phyloP scores from a whole-genome alignment of 352 stramenopile species.

The Elongisporangium undulatum region DNA sequence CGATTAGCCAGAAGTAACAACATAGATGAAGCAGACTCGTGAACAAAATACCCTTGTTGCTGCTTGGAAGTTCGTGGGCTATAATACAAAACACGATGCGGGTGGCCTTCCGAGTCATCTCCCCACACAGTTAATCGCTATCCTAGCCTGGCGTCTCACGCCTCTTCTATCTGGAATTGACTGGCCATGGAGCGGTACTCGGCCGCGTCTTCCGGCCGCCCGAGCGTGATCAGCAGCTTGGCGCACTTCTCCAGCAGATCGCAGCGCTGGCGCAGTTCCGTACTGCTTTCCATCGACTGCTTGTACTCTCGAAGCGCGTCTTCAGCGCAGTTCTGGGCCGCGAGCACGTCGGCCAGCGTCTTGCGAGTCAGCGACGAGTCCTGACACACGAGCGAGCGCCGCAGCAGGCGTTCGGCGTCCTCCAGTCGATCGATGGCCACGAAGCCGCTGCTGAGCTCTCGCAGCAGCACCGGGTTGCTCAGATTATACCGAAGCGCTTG shows the following conservation, averaged over 20 bases:
- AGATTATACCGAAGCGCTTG: conserved; percentile 62
- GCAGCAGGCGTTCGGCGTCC: conserved; percentile 61
- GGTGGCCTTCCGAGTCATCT: not conserved
- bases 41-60: not conserved
- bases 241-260: conserved; percentile 58
- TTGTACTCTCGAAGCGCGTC: conserved; percentile 69
- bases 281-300: conserved; percentile 37
- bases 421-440: conserved; percentile 75
- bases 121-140: not conserved
- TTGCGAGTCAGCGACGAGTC: conserved; percentile 78
- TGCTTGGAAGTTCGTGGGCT: not conserved
- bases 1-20: conserved; percentile 1
- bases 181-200: conserved; percentile 63
- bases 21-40: conserved; percentile 1
- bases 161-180: conserved; percentile 26
- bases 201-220: conserved; percentile 55
- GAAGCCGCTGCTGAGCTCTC: conserved; percentile 80
- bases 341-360: conserved; percentile 70
- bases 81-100: not conserved
- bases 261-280: conserved; percentile 32
- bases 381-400: conserved; percentile 53
- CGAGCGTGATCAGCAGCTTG: conserved; percentile 61
- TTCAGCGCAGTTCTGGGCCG: conserved; percentile 75
- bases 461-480: conserved; percentile 54
- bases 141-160: not conserved